Evolutionary conservation across 805 yeast genomes (phyloP), one percentile per base, ranked within the genome.

Genomic region (Pichia pseudocactophila): DNA sequence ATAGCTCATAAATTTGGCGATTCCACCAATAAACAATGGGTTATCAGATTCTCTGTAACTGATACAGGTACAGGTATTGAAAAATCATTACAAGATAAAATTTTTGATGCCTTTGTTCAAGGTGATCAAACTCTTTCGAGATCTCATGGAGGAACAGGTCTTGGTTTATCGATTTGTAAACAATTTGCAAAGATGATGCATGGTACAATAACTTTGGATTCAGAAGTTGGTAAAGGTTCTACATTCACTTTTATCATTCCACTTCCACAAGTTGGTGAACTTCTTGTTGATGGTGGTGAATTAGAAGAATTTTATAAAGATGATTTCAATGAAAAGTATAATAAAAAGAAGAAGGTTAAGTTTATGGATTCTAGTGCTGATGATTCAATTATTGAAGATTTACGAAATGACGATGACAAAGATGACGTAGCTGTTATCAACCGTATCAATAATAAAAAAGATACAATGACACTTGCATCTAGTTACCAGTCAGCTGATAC

Each of bases 61-160:
- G 98, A 90, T 58, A 86, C 95, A 0, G 97, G 98, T 3, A 89
- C 97, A 0, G 98, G 98, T 46, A 89, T 90, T 41, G 94, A 86
- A 33, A 78, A 81, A 12, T 77, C 80, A 1, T 62, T 88, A 42
- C 96, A 85, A 55, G 78, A 78, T 35, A 78, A 82, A 47, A 94
- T 90, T 1, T 90, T 90, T 61, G 97, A 92, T 55, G 97, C 97
- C 1, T 90, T 90, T 66, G 88, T 89, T 16, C 98, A 90, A 64
- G 98, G 97, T 41, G 97, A 90, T 56, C 96, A 88, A 60, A 87
- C 96, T 0, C 68, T 87, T 22, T 84, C 95, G 5, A 72, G 95
- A 56, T 85, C 89, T 44, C 81, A 83, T 56, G 97, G 97, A 45
- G 98, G 98, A 51, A 92, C 97, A 0, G 98, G 97, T 2, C 68